A percentile compares a stretch with the other conserved stretches of the same genome.
Evolutionary conservation across 2,329 filamentous ascomycete species (phyloP).

Genomic region (Orbilia quercus): DNA sequence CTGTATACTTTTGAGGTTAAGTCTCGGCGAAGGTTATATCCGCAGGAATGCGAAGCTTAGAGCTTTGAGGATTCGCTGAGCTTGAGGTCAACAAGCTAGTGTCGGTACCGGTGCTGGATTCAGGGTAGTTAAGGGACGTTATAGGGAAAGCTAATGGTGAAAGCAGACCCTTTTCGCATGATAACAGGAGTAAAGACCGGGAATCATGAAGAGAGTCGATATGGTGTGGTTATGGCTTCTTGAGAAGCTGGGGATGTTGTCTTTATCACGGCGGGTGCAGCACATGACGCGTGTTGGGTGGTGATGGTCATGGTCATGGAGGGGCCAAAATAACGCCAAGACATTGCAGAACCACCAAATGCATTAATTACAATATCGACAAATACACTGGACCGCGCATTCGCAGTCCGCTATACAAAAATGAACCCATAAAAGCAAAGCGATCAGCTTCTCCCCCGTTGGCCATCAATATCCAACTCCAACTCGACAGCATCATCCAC

Average conservation of each 20-base stretch:
- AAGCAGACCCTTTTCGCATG: slow-evolving; percentile 30
- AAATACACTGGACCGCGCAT: not conserved
- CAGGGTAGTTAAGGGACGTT: slow-evolving; percentile 46
- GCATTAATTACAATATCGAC: no score
- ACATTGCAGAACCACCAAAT: no score
- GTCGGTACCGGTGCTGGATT: no score
- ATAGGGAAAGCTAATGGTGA: slow-evolving; percentile 25
- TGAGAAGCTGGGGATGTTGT: not conserved
- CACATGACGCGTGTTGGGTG: slow-evolving; percentile 49
- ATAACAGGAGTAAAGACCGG: slow-evolving; percentile 27
- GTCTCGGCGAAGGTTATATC: slow-evolving; percentile 31
- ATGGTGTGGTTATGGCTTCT: slow-evolving; percentile 14
- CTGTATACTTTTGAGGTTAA: slow-evolving; percentile 57
- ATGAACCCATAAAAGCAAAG: not conserved
- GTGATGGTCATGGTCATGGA: not conserved
- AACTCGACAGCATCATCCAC: slow-evolving; percentile 24
- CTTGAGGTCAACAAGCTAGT: not conserved
- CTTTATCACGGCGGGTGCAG: slow-evolving; percentile 9
- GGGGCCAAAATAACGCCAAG: not conserved
- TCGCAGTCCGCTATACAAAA: not conserved
- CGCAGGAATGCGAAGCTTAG: not conserved
- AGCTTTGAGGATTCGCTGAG: slow-evolving; percentile 4
- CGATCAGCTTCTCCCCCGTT: not conserved
- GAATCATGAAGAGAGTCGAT: slow-evolving; percentile 32
- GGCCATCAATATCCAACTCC: slow-evolving; percentile 18